Base-by-base conservation (phyloP, 1,284 basidiomycete genomes). In the Trichosporon sp. region DNA sequence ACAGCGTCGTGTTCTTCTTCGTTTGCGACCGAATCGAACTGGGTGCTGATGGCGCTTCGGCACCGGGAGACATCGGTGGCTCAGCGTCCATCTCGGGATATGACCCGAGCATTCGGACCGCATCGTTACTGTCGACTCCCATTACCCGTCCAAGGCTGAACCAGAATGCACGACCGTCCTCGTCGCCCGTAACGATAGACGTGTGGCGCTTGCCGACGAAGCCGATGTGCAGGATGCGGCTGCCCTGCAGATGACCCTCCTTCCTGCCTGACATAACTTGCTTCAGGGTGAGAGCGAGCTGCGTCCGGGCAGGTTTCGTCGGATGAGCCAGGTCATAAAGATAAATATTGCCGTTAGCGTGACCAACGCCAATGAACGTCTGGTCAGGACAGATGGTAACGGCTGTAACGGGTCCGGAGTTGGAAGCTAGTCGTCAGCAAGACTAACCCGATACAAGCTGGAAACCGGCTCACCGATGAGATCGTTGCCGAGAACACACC, bases 171-270 rank as follows among this genome's bases (percentile, higher is more conserved):
- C 98, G 86, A 0, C 97, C 97, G 71, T 88, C 85, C 70, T 95
- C 92, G 80, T 99, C 97, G 1, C 93, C 92, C 11, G 91, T 92
- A 42, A 98, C 89, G 65, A 99, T 88, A 2, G 94, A 95, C 0
- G 97, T 99, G 78, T 98, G 96, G 44, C 96, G 87, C 18, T 90
- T 89, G 7, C 93, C 94, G n/a, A 99, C 89, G 77, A 99, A 99
- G 12, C 89, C 91, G 58, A 99, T 85, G 75, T 88, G 91, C 68
- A 92, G 85, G 64, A 99, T 95, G n/a, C 89, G 87, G 1, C 91
- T 91, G n/a, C 91, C 91, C 21, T 86, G 80, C 8, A 99, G 83
- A 79, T 99, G 97, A 0, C 97, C 97, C 83, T 99, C 97, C 76
- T 93, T 91, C 42, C 91, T 86, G 9, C 97, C 97, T 1, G 92